A percentile compares a stretch with the other conserved stretches of the same genome.
Evolutionary conservation across 345 rosid species (phyloP).

Genomic region (Populus tremula): DNA sequence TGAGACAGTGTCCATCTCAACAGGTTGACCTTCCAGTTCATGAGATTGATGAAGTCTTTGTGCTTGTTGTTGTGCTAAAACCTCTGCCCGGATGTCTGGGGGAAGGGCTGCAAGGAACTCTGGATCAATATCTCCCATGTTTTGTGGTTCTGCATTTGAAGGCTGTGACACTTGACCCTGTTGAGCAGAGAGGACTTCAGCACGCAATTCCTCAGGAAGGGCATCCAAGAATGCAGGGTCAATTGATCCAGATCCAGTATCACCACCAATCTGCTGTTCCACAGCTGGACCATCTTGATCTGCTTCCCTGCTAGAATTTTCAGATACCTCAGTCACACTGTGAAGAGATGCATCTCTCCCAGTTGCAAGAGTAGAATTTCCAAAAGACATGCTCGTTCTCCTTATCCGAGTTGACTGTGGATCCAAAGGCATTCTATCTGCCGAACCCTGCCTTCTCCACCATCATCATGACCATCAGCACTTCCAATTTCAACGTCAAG

Average conservation of each 20-base stretch:
- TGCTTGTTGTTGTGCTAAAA: slow-evolving; percentile 90
- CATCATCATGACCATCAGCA: slow-evolving; percentile 98
- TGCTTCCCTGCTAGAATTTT: slow-evolving; percentile 78
- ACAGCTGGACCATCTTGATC: slow-evolving; percentile 67
- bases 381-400: slow-evolving; percentile 58
- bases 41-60: slow-evolving; percentile 88
- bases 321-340: slow-evolving; percentile 91
- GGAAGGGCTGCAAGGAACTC: slow-evolving; percentile 99
- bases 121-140: slow-evolving; percentile 84
- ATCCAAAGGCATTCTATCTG: slow-evolving; percentile 53
- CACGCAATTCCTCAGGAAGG: slow-evolving; percentile 93
- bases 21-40: slow-evolving; percentile 99
- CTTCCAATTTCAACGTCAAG: slow-evolving; percentile 98
- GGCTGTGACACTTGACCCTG: slow-evolving; percentile 80
- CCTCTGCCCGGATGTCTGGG: slow-evolving; percentile 91
- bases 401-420: slow-evolving; percentile 64
- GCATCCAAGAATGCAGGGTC: slow-evolving; percentile 99
- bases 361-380: slow-evolving; percentile 44
- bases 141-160: slow-evolving; percentile 62
- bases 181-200: slow-evolving; percentile 93
- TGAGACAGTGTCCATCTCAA: slow-evolving; percentile 98
- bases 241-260: slow-evolving; percentile 67
- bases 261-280: slow-evolving; percentile 64
- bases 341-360: slow-evolving; percentile 80
- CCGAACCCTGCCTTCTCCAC: slow-evolving; percentile 82